phyloP scores from a whole-genome alignment of 2,329 filamentous ascomycete genomes.

The Pseudocercospora macadamiae region DNA sequence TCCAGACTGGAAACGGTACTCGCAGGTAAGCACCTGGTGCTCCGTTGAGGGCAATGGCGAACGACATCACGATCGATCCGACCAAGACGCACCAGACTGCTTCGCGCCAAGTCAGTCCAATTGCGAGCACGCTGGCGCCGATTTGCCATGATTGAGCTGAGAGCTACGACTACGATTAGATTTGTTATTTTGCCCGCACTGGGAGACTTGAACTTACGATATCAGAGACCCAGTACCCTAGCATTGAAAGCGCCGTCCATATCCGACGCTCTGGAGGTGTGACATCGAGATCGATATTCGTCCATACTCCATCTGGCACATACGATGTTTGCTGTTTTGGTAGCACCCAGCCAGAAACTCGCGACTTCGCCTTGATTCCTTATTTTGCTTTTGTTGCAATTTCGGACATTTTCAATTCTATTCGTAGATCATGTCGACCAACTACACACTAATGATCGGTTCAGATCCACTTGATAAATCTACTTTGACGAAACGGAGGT shows the following conservation, averaged over 20 bases:
- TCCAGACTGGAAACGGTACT: constrained; percentile 60
- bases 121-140: constrained; percentile 50
- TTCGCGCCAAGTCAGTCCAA: constrained; percentile 48
- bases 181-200: no score
- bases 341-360: constrained; percentile 45
- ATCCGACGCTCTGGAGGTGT: constrained; percentile 51
- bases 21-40: constrained; percentile 57
- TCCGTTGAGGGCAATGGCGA: constrained; percentile 38
- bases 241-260: constrained; percentile 48
- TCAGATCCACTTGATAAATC: no score
- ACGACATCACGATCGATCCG: constrained; percentile 36
- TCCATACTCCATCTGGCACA: constrained; percentile 42
- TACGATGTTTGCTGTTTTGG: constrained; percentile 45
- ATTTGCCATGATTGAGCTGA: constrained; percentile 46
- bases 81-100: constrained; percentile 40
- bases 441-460: no score
- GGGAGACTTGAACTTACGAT: no score
- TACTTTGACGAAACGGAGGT: no score
- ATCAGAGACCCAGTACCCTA: constrained; percentile 54
- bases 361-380: constrained; percentile 40
- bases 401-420: background rate
- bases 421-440: no score
- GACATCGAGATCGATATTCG: constrained; percentile 51
- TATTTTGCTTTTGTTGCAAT: constrained; percentile 30
- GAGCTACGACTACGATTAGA: background rate